Conservation (phyloP, 176 grass and related monocot species). For the Carex scoparia region DNA sequence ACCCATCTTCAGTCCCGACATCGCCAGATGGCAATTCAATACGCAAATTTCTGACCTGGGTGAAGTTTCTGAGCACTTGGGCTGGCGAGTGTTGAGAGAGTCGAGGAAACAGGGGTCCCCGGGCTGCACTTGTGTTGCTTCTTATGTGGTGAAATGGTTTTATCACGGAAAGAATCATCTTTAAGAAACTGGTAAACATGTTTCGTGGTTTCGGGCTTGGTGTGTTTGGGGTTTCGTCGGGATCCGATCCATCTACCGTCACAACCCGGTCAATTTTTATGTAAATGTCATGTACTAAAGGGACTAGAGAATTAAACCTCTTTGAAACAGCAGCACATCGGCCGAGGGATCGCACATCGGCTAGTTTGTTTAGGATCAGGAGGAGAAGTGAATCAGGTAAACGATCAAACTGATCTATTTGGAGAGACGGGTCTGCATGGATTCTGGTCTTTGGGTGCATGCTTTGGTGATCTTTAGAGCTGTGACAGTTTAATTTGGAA, state of each 20-base stretch:
- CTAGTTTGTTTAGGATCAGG: slow-evolving; percentile 71
- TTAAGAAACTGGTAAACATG: slow-evolving; percentile 55
- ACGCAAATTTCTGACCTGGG: slow-evolving; percentile 52
- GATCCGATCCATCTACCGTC: slow-evolving; percentile 42
- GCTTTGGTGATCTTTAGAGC: background rate
- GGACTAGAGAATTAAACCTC: slow-evolving; percentile 56
- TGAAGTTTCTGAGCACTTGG: slow-evolving; percentile 63
- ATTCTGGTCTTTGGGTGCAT: slow-evolving; percentile 63
- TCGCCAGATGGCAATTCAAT: slow-evolving; percentile 66
- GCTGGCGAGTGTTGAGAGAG: slow-evolving; percentile 61
- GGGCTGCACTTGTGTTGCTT: slow-evolving; percentile 2
- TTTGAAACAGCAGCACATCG: slow-evolving; percentile 68
- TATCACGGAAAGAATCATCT: slow-evolving; percentile 48
- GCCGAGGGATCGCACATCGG: slow-evolving; percentile 62
- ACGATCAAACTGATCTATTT: slow-evolving; percentile 54
- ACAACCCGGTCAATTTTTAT: slow-evolving; percentile 76
- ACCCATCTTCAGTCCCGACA: slow-evolving; percentile 58
- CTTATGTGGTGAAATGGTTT: slow-evolving; percentile 59
- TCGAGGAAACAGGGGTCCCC: slow-evolving; percentile 45
- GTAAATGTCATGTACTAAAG: slow-evolving; percentile 55
- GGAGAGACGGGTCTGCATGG: slow-evolving; percentile 41
- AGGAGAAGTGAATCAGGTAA: slow-evolving; percentile 65
- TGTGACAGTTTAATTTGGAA: background rate
- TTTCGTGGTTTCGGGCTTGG: slow-evolving; percentile 33
- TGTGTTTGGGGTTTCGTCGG: slow-evolving; percentile 45